A percentile compares a stretch with the other conserved stretches of the same genome.
Evolutionary conservation across 257 asterid species (phyloP).

Genomic region (Phtheirospermum japonicum): DNA sequence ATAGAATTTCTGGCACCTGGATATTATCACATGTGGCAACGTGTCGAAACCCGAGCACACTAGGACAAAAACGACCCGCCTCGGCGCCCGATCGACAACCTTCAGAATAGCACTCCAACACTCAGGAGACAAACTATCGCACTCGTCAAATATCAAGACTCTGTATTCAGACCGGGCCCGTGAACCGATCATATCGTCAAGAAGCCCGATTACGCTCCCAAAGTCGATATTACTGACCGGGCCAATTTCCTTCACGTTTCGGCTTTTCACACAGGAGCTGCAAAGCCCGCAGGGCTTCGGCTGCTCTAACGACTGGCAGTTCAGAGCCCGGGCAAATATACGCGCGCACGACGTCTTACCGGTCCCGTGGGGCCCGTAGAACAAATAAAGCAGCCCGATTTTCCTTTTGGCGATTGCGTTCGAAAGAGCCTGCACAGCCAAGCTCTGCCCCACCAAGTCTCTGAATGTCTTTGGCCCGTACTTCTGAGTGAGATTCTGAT

Average conservation of each 20-base stretch:
- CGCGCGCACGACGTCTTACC: constrained; percentile 96
- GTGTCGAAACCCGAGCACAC: constrained; percentile 80
- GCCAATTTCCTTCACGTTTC: constrained; percentile 71
- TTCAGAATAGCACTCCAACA: constrained; percentile 84
- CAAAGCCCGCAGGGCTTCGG: constrained; percentile 88
- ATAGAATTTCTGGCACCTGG: constrained; percentile 97
- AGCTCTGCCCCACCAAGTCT: constrained; percentile 86
- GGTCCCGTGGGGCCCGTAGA: constrained; percentile 93
- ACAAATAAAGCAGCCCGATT: constrained; percentile 78
- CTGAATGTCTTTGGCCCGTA: constrained; percentile 82
- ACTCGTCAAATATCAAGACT: constrained; percentile 79
- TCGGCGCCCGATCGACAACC: constrained; percentile 85
- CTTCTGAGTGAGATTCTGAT: constrained; percentile 83
- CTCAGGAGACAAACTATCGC: constrained; percentile 66
- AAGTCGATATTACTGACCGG: constrained; percentile 64
- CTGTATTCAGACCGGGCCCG: constrained; percentile 47
- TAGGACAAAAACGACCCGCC: constrained; percentile 81
- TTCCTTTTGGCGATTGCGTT: constrained; percentile 71
- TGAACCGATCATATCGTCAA: constrained; percentile 39
- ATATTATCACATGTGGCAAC: constrained; percentile 84
- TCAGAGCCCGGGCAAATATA: constrained; percentile 77
- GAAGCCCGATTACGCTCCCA: constrained; percentile 31
- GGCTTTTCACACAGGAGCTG: constrained; percentile 55
- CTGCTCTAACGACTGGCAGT: constrained; percentile 72
- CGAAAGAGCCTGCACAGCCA: constrained; percentile 86